Conservation (phyloP, 306 rosid species). For the Lathyrus sativus region DNA sequence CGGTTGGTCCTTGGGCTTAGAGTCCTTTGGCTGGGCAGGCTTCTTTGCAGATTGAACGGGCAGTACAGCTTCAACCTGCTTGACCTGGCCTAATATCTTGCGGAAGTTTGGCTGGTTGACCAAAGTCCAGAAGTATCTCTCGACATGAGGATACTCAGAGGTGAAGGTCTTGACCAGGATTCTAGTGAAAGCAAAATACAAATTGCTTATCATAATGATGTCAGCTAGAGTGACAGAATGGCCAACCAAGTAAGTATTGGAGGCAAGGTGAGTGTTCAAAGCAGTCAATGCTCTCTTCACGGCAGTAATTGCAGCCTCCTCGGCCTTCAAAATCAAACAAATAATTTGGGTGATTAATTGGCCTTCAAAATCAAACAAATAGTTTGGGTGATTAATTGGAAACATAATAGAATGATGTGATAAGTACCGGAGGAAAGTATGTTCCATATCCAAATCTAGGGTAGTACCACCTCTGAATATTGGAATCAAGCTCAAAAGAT, state of each 20-base stretch:
- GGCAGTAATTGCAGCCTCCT: constrained; percentile 60
- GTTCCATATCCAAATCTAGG: constrained; percentile 48
- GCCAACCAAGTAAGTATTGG: constrained; percentile 78
- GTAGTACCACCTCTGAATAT: constrained; percentile 43
- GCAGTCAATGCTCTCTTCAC: constrained; percentile 65
- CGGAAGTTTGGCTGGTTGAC: constrained; percentile 8
- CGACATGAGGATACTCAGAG: constrained; percentile 67
- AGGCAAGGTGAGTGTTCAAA: constrained; percentile 69
- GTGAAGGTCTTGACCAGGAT: constrained; percentile 70
- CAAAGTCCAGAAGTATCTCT: not conserved
- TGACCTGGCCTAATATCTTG: constrained; percentile 69
- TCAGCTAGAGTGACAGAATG: constrained; percentile 84
- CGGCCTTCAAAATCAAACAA: constrained; percentile 46
- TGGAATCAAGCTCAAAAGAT: constrained; percentile 67
- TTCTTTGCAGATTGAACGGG: constrained; percentile 59
- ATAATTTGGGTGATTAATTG: too few species aligned
- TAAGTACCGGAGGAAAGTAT: constrained; percentile 65
- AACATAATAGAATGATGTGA: too few species aligned
- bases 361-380: constrained; percentile 39
- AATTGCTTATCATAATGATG: constrained; percentile 56
- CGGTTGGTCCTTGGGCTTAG: constrained; percentile 62
- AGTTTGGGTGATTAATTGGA: too few species aligned
- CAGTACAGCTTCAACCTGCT: constrained; percentile 58
- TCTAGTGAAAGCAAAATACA: constrained; percentile 48
- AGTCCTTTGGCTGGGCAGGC: constrained; percentile 72